A percentile compares a stretch with the other conserved stretches of the same genome.
phyloP scores from a whole-genome alignment of 176 grass and related monocot genomes.

The Phoenix roebelenii region DNA sequence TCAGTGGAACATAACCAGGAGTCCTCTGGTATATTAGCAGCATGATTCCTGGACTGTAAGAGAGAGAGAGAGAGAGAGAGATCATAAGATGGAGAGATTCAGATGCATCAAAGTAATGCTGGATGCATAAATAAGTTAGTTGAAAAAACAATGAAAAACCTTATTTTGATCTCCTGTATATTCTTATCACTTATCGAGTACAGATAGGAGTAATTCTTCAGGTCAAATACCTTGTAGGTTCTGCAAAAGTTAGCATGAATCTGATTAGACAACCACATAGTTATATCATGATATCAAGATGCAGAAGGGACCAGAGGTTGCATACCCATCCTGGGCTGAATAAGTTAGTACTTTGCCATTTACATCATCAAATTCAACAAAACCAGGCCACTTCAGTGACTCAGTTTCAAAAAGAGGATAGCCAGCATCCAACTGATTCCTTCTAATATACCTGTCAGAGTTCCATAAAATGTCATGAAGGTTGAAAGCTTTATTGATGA shows the following conservation, averaged over 20 bases:
- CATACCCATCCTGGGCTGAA: conserved; percentile 57
- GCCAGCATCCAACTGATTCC: conserved; percentile 50
- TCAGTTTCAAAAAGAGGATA: conserved; percentile 70
- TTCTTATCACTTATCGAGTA: conserved; percentile 62
- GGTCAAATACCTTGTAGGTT: conserved; percentile 78
- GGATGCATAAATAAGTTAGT: too few species aligned
- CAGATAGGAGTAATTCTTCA: conserved; percentile 67
- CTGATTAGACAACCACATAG: not conserved
- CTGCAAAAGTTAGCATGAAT: conserved; percentile 33
- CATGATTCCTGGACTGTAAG: conserved; percentile 64
- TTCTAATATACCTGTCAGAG: conserved; percentile 44
- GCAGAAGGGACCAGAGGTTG: not conserved
- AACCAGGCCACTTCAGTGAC: conserved; percentile 73
- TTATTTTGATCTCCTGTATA: conserved; percentile 78
- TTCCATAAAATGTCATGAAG: not conserved
- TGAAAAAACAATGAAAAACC: conserved; percentile 25
- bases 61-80: not conserved
- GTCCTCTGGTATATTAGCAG: conserved; percentile 48
- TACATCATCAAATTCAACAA: conserved; percentile 83
- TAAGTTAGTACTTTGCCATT: conserved; percentile 72
- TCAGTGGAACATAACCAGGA: conserved; percentile 40
- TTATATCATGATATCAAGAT: not conserved
- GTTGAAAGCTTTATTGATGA: too few species aligned
- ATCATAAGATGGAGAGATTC: conserved; percentile 3
- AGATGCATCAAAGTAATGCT: not conserved